Evolutionary conservation across 371 early-diverging fungal genomes (phyloP), one percentile per base, ranked within the genome.

Genomic region (Smittium mucronatum): DNA sequence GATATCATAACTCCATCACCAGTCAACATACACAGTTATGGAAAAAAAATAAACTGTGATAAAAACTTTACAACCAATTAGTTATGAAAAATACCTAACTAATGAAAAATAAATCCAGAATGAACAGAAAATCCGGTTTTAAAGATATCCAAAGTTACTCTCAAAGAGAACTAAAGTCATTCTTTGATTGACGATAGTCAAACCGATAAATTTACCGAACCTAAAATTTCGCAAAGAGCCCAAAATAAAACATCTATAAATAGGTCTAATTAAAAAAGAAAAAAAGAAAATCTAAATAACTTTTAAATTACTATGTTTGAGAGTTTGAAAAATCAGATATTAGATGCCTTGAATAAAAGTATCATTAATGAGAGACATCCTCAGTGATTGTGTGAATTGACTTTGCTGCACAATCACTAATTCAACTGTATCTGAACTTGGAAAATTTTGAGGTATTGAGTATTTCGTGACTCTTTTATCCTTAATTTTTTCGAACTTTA

Each of bases 211-310:
- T n/a, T 2, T 2, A 21, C n/a, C 5, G 15, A 26, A 59, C 26
- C 59, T 28, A 59, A 59, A 59, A 2, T 59, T 59, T 59, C 59
- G 11, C 59, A 59, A 59, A 59, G 59, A 59, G 59, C 59, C 8
- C 2, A 16, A 28, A 59, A 59, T 28, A 16, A 2, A 28, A 16
- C 15, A 15, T 28, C 47, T 25, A 47, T 25, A 47, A 47, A 47
- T n/a, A n/a, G n/a, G 26, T 28, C 59, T 28, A 59, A 16, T 16
- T 59, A 15, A 15, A n/a, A 15, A 15, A 59, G 26, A 59, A 21
- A 59, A 2, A 59, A 59, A 59, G 5, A 16, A n/a, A 59, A n/a
- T 21, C 26, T 26, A 59, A 59, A 11, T 11, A 47, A 11, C 21
- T 47, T 47, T 5, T 47, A 47, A 21, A 47, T 47, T 21, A 47